Evolutionary conservation across 2,329 filamentous ascomycete species (phyloP).

Genomic region (Fusarium transvaalense): DNA sequence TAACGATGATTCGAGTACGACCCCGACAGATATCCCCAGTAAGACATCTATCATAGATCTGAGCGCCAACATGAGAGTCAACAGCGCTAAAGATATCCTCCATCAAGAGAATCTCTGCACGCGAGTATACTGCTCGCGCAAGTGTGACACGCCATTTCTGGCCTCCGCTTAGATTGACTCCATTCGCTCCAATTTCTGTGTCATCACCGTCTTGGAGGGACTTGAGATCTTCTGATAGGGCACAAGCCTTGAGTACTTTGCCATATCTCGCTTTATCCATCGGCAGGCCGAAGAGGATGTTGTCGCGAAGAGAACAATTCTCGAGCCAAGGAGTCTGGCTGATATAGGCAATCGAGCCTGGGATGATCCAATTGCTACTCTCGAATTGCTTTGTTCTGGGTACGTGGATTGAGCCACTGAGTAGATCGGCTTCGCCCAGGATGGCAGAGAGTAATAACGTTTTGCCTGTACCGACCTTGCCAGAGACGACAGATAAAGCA

Average conservation of each 20-base stretch:
- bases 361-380: constrained; percentile 75
- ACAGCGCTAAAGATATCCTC: constrained; percentile 88
- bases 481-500: constrained; percentile 80
- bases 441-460: constrained; percentile 78
- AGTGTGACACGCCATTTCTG: constrained; percentile 86
- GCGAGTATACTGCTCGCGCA: constrained; percentile 81
- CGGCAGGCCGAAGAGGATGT: constrained; percentile 81
- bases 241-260: constrained; percentile 77
- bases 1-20: constrained; percentile 82
- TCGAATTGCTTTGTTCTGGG: constrained; percentile 62
- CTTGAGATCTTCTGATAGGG: constrained; percentile 78
- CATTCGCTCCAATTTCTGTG: constrained; percentile 85
- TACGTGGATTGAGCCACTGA: constrained; percentile 70
- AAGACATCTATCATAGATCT: constrained; percentile 80
- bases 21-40: constrained; percentile 75
- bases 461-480: constrained; percentile 82
- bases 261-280: constrained; percentile 74
- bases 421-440: constrained; percentile 78
- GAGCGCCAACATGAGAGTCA: constrained; percentile 81
- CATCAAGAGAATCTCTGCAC: constrained; percentile 78
- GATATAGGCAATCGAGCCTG: constrained; percentile 77
- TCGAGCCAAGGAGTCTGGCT: constrained; percentile 87
- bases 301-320: constrained; percentile 80
- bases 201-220: constrained; percentile 80
- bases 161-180: constrained; percentile 84